Evolutionary conservation across 345 rosid genomes (phyloP), one percentile per base, ranked within the genome.

Genomic region (Populus davidiana): DNA sequence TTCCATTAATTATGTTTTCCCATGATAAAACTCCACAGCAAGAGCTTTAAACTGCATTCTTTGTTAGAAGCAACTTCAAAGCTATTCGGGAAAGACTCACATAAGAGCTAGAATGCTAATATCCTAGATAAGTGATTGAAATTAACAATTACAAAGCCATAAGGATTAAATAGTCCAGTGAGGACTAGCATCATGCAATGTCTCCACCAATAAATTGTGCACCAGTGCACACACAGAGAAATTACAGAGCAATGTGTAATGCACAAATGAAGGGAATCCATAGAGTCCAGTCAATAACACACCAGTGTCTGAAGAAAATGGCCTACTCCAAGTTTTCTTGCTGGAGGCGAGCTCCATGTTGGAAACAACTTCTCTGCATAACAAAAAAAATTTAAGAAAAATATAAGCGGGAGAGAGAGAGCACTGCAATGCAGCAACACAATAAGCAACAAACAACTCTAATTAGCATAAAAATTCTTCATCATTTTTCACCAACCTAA

Each of bases 281-380:
- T 17, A 11, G 27, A 71, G 47, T 66, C 63, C n/a, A 71, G 23
- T 67, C 67, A 49, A 75, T 67, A 81, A 80, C 84, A 76, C 80
- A 92, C 97, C 93, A 78, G 81, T 83, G 49, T 89, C 94, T 67
- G 97, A 89, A 73, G 97, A 92, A 83, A 87, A 92, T 59, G 86
- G 75, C 77, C 88, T 80, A 83, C 73, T 85, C 88, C 88, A 89
- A 67, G 75, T 78, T 77, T 80, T 85, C 79, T 87, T 77, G 80
- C 85, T 18, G 73, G 84, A 50, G 54, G 76, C 79, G 41, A 64
- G 84, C 77, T 76, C 79, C 71, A 80, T 70, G 77, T 69, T 84
- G 74, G 81, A 20, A 75, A 79, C 47, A 59, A 70, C 75, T 78
- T 84, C 84, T 77, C 88, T 88, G 83, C 59, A 50, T 66, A 79